Conservation (phyloP, 106 monocot species). For the Hemerocallis citrina region DNA sequence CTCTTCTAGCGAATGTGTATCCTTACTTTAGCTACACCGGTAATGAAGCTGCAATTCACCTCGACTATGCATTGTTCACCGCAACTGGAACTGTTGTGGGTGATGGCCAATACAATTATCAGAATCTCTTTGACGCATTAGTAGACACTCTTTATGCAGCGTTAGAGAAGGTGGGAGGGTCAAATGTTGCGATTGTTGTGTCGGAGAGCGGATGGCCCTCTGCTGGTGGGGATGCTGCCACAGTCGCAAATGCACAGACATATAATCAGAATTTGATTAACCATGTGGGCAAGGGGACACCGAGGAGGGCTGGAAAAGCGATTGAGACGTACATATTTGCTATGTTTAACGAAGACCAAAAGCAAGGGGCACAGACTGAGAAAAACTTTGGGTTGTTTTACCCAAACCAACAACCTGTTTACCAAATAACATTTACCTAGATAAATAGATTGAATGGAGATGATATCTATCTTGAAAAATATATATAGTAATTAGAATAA, state of each 20-base stretch:
- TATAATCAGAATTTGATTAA: slow-evolving; percentile 1
- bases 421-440: no score
- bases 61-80: no score
- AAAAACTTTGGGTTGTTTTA: slow-evolving; percentile 9
- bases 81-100: no score
- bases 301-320: slow-evolving; percentile 1
- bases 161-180: slow-evolving; percentile 1
- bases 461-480: no score
- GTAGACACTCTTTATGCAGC: slow-evolving; percentile 1
- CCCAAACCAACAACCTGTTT: neutral
- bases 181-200: neutral
- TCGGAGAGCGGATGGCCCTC: slow-evolving; percentile 16
- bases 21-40: no score
- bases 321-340: slow-evolving; percentile 13
- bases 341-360: slow-evolving; percentile 12
- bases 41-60: no score
- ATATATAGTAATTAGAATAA: no score
- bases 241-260: neutral
- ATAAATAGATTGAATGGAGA: no score
- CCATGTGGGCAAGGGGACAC: slow-evolving; percentile 8
- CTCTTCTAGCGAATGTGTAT: no score
- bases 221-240: neutral
- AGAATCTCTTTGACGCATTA: slow-evolving; percentile 14
- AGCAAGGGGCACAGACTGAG: slow-evolving; percentile 1
- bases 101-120: no score